Conservation (phyloP, 2,329 filamentous ascomycete genomes). For the Clonostachys byssicola region DNA sequence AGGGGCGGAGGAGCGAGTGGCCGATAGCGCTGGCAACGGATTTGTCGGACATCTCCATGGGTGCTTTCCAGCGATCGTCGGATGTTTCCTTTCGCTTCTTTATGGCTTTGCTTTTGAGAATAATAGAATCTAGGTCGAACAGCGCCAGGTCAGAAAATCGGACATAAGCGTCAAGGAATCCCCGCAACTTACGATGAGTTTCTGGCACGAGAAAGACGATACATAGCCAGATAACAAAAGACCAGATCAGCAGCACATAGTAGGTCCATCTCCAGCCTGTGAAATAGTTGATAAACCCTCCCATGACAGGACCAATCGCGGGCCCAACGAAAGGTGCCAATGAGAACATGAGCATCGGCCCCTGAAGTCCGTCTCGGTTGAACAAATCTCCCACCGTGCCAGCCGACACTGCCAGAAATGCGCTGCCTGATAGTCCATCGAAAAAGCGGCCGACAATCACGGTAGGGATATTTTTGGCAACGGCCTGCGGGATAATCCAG, state of each 20-base stretch:
- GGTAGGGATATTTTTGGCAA: conserved; percentile 75
- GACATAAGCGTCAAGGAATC: no score
- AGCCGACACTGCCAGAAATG: conserved; percentile 71
- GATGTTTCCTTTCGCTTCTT: conserved; percentile 69
- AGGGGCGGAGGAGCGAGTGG: conserved; percentile 61
- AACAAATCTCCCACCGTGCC: conserved; percentile 85
- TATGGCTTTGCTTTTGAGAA: conserved; percentile 69
- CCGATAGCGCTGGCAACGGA: conserved; percentile 61
- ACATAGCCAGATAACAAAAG: conserved; percentile 54
- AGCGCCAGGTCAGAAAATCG: neutral
- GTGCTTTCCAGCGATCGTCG: conserved; percentile 71
- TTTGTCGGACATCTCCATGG: conserved; percentile 68
- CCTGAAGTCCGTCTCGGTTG: conserved; percentile 60
- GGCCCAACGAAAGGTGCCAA: conserved; percentile 61
- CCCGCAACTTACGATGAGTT: conserved; percentile 62
- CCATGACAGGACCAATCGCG: conserved; percentile 55
- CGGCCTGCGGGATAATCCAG: conserved; percentile 77
- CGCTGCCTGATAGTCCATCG: conserved; percentile 65
- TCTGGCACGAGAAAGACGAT: conserved; percentile 77
- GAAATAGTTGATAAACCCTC: conserved; percentile 79
- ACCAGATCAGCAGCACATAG: conserved; percentile 82
- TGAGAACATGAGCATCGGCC: conserved; percentile 81
- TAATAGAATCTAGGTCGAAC: conserved; percentile 46
- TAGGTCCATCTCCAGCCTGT: conserved; percentile 78
- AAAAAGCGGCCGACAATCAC: conserved; percentile 78